Evolutionary conservation across 2,329 filamentous ascomycete genomes (phyloP), one percentile per base, ranked within the genome.

Genomic region (Bipolaris bicolor): DNA sequence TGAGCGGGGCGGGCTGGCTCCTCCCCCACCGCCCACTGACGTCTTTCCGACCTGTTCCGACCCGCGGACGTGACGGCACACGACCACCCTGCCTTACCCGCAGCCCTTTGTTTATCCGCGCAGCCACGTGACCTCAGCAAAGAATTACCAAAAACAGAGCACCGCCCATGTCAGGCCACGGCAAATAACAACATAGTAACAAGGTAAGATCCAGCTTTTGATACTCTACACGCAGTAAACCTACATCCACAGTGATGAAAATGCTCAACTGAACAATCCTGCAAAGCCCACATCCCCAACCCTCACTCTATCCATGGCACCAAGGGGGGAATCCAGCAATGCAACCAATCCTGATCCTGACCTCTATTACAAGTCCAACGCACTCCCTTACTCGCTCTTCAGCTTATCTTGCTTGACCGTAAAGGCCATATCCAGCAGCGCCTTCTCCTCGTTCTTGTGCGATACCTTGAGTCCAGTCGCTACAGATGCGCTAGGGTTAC

Each of bases 381-480:
- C 22, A 31, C 15, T 16, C 3, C 44, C 34, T 24, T 83, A 87
- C 79, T 87, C 84, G 63, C 86, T 85, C 81, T 88, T 88, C 56
- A 88, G 78, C 76, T 85, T 87, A 62, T 87, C 85, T 79, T 89
- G 86, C 78, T 82, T 83, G 45, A 89, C 81, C 18, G 72, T 81
- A 73, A 86, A 89, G 49, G 87, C 87, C 74, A 84, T 83, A 62
- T 87, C 80, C 65, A 93, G 80, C 68, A 99, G 79, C 46, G 95
- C 91, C 76, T 90, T 84, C 84, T 98, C 95, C 83, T 99, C 95
- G 85, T 94, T 96, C 79, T 88, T 81, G 80, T 99, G 95, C 54
- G 85, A 87, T 43, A 84, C 81, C 88, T 99, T 99, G 74, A 95
- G 81, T 78, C 95, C 95, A 52, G 94, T 97, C 36, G 95, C 95